Evolutionary conservation across 2,329 filamentous ascomycete species (phyloP).

Genomic region (Colletotrichum sp.): DNA sequence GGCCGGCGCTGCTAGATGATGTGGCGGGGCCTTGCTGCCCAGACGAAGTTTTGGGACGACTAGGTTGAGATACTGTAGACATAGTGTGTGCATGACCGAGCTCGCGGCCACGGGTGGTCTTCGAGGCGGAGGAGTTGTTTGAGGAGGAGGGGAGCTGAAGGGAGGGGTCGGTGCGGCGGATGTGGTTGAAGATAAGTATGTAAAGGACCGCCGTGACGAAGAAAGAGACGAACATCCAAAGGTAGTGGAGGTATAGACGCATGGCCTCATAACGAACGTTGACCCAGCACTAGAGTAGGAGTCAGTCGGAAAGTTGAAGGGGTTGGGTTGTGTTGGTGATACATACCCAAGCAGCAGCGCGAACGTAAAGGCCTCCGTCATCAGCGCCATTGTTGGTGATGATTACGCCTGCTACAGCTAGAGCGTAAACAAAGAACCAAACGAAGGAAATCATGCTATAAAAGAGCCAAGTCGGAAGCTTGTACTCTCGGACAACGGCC

Average conservation of each 20-base stretch:
- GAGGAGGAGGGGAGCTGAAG: conserved; percentile 22
- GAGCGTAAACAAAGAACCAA: conserved; percentile 50
- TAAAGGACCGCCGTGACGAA: conserved; percentile 43
- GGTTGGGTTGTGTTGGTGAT: accelerated
- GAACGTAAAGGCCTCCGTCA: conserved; percentile 47
- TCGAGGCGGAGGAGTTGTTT: conserved; percentile 1
- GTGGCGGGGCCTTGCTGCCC: neutral
- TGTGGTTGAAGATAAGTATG: conserved; percentile 43
- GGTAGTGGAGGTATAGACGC: conserved; percentile 65
- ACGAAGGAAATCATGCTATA: conserved; percentile 43
- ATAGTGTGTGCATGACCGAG: neutral
- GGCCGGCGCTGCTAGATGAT: neutral
- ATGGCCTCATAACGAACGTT: conserved; percentile 54
- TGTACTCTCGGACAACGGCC: conserved; percentile 55
- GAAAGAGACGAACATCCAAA: conserved; percentile 61
- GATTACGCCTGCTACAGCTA: conserved; percentile 4
- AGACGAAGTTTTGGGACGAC: neutral
- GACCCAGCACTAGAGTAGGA: conserved; percentile 62
- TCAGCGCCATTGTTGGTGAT: conserved; percentile 7
- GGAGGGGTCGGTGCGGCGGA: conserved; percentile 34
- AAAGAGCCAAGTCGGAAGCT: conserved; percentile 49
- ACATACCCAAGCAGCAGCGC: conserved; percentile 58
- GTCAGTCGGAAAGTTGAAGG: conserved; percentile 69
- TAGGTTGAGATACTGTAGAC: neutral
- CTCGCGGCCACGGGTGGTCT: neutral